A percentile compares a stretch with the other conserved stretches of the same genome.
phyloP scores from a whole-genome alignment of 306 rosid genomes.

The Ochetophila trinervis region DNA sequence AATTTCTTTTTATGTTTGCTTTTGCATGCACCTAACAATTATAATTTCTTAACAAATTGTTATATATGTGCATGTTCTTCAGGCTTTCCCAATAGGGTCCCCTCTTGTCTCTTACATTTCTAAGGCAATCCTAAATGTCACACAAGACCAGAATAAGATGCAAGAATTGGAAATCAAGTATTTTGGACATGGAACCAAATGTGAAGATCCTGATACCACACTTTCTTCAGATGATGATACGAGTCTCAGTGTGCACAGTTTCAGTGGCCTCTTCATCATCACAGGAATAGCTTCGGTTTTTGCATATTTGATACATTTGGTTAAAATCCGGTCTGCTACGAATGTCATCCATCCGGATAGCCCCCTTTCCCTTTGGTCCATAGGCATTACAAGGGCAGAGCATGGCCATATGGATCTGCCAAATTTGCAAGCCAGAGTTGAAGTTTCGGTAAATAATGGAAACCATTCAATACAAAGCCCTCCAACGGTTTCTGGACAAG shows the following conservation, averaged over 20 bases:
- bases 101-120: slow-evolving; percentile 39
- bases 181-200: slow-evolving; percentile 17
- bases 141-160: slow-evolving; percentile 27
- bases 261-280: slow-evolving; percentile 47
- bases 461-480: not conserved
- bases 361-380: not conserved
- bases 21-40: too few relatives aligned
- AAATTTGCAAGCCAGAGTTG: not conserved
- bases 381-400: too few relatives aligned
- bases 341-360: not conserved
- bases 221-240: slow-evolving; percentile 12
- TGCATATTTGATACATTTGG: slow-evolving; percentile 12
- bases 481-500: too few relatives aligned
- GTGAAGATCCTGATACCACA: not conserved
- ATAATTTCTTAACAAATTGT: not conserved
- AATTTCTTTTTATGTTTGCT: not conserved
- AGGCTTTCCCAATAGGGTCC: slow-evolving; percentile 50
- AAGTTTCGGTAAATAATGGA: not conserved
- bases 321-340: not conserved
- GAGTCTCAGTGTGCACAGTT: slow-evolving; percentile 33
- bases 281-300: slow-evolving; percentile 27
- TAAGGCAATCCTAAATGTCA: slow-evolving; percentile 42
- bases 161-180: slow-evolving; percentile 20
- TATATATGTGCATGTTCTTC: not conserved
- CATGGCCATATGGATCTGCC: too few relatives aligned